A percentile compares a stretch with the other conserved stretches of the same genome.
phyloP scores from a whole-genome alignment of 139 green algal genomes.

The Coelastrella sp. region DNA sequence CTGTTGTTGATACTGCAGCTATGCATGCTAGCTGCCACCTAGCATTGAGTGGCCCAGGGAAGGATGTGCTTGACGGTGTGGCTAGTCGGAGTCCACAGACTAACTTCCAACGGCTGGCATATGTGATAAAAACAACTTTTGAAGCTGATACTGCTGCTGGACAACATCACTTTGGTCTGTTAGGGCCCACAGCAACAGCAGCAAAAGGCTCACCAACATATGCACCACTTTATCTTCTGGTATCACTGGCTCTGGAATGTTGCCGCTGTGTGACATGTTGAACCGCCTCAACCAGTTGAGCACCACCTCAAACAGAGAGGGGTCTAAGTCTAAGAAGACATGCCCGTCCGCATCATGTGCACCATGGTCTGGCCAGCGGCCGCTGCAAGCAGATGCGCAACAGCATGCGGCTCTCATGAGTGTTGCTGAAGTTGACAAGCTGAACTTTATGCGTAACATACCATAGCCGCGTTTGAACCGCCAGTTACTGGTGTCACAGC shows the following conservation, averaged over 20 bases:
- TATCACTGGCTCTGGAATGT: conserved; percentile 23
- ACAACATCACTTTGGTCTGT: background rate
- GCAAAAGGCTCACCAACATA: conserved; percentile 17
- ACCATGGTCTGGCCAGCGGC: conserved; percentile 14
- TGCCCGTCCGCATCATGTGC: conserved; percentile 2
- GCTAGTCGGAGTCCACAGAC: no score
- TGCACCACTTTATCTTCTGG: conserved; percentile 10
- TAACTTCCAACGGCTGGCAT: no score
- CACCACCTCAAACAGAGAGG: conserved; percentile 32
- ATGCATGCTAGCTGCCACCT: no score
- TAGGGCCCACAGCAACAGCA: background rate
- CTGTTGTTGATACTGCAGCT: no score
- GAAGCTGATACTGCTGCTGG: background rate
- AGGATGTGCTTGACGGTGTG: no score
- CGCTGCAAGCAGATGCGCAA: background rate
- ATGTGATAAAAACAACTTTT: background rate
- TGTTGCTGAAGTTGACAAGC: no score
- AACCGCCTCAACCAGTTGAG: conserved; percentile 39
- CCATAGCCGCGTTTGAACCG: no score
- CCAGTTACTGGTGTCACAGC: no score
- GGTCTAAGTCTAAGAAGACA: conserved; percentile 41
- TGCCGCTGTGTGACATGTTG: background rate
- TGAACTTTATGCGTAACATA: no score
- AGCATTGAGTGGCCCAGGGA: no score
- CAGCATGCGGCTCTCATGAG: no score